These are phyloP conservation scores for Aegilops speltoides DNA, from an alignment of 176 grass and related monocot species.

Conservation along the genomic window DNA sequence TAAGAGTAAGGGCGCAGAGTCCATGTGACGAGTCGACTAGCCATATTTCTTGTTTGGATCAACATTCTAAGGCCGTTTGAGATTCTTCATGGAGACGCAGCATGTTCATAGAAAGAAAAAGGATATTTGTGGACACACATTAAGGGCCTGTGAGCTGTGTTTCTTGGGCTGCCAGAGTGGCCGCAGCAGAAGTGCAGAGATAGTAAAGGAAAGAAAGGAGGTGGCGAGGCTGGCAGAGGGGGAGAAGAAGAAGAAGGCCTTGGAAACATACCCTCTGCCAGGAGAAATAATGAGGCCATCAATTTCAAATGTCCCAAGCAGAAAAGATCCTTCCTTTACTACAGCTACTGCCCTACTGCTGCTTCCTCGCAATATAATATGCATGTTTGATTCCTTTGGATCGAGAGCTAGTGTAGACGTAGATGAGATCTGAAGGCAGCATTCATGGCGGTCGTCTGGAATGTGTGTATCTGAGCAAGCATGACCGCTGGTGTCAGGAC, in stretches of 20 bases:
- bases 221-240: background rate
- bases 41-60: background rate
- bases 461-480: slow-evolving; percentile 20
- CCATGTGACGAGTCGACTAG: background rate
- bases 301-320: slow-evolving; percentile 40
- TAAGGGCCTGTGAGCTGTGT: background rate
- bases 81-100: background rate
- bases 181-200: background rate
- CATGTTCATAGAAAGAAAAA: background rate
- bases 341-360: background rate
- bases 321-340: slow-evolving; percentile 8
- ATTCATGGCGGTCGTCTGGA: slow-evolving; percentile 36
- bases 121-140: background rate
- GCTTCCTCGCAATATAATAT: slow-evolving; percentile 4
- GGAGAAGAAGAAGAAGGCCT: background rate
- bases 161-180: background rate
- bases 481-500: background rate
- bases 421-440: background rate
- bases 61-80: background rate
- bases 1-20: background rate
- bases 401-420: background rate
- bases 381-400: slow-evolving; percentile 17
- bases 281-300: slow-evolving; percentile 50
- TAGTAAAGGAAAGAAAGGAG: slow-evolving; percentile 7
- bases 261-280: slow-evolving; percentile 48